Conservation (phyloP, 2,329 filamentous ascomycete genomes). For the Scortechinia acanthostroma region DNA sequence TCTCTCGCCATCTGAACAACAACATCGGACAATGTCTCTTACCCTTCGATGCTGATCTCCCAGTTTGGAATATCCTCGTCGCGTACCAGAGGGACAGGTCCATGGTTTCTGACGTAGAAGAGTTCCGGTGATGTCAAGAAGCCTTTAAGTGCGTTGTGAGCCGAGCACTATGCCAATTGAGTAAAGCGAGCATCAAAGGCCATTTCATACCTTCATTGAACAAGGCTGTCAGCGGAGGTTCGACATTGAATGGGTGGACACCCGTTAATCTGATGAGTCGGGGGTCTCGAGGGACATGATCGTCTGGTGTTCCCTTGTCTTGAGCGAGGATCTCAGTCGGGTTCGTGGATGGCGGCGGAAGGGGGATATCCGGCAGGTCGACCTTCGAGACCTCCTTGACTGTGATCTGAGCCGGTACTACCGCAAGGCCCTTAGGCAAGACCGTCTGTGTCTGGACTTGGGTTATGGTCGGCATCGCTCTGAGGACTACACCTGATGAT, state of each 20-base stretch:
- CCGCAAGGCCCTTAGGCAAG: too few relatives aligned
- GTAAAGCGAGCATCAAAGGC: too few relatives aligned
- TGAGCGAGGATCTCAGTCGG: slow-evolving; percentile 47
- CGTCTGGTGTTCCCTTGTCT: slow-evolving; percentile 60
- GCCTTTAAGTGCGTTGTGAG: background rate
- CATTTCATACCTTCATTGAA: slow-evolving; percentile 42
- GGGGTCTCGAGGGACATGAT: slow-evolving; percentile 62
- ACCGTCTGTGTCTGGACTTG: background rate
- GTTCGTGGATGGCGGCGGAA: slow-evolving; percentile 46
- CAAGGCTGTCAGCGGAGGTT: slow-evolving; percentile 56
- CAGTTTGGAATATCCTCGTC: slow-evolving; percentile 59
- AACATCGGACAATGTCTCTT: background rate
- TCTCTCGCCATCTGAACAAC: background rate
- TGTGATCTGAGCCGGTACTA: background rate
- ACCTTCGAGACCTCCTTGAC: background rate
- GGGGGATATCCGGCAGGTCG: slow-evolving; percentile 23
- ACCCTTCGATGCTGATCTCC: slow-evolving; percentile 62
- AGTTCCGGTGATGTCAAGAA: slow-evolving; percentile 65
- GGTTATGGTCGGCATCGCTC: too few relatives aligned
- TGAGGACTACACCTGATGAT: too few relatives aligned
- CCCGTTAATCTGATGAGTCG: slow-evolving; percentile 62
- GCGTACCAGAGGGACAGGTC: slow-evolving; percentile 54
- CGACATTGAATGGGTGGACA: slow-evolving; percentile 66
- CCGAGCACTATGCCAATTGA: background rate
- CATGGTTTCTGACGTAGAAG: slow-evolving; percentile 69